Conservation (phyloP, 2,329 filamentous ascomycete genomes). For the Coniochaeta prunicola region DNA sequence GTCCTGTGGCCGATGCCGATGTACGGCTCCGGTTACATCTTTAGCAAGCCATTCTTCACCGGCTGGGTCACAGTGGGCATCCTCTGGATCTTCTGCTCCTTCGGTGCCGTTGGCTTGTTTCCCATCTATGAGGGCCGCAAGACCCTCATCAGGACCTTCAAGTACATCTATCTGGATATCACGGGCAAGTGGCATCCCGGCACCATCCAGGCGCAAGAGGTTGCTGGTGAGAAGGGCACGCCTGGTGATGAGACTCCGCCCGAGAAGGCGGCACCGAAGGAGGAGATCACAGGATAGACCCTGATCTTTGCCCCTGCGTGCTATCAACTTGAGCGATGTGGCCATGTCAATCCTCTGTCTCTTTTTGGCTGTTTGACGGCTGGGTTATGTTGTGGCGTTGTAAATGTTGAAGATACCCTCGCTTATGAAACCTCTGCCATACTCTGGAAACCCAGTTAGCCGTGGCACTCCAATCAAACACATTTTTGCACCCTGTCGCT, state of each 20-base stretch:
- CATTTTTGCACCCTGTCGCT: background rate
- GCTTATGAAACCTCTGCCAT: background rate
- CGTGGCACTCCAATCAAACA: background rate
- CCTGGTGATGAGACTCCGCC: constrained; percentile 16
- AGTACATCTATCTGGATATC: constrained; percentile 55
- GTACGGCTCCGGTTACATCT: constrained; percentile 77
- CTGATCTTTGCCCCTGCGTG: background rate
- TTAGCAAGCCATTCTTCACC: constrained; percentile 74
- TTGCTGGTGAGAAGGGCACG: constrained; percentile 9
- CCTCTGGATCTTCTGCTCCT: constrained; percentile 70
- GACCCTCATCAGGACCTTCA: constrained; percentile 56
- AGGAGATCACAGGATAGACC: constrained; percentile 5
- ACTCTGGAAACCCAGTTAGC: background rate
- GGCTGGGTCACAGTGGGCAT: constrained; percentile 74
- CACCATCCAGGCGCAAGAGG: constrained; percentile 15
- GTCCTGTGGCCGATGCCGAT: constrained; percentile 90
- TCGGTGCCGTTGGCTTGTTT: constrained; percentile 69
- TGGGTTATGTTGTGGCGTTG: background rate
- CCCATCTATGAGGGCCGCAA: constrained; percentile 72
- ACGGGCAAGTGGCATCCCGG: constrained; percentile 26
- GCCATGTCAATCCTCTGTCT: background rate
- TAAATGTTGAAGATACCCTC: background rate
- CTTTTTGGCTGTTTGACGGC: background rate
- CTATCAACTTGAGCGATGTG: background rate
- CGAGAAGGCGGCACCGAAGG: constrained; percentile 14